Percentiles rank a stretch among this genome's conserved stretches.
These are phyloP conservation scores for Hypoxylon intermedium DNA, from an alignment of 495 filamentous ascomycete genomes.

Conservation along the genomic window DNA sequence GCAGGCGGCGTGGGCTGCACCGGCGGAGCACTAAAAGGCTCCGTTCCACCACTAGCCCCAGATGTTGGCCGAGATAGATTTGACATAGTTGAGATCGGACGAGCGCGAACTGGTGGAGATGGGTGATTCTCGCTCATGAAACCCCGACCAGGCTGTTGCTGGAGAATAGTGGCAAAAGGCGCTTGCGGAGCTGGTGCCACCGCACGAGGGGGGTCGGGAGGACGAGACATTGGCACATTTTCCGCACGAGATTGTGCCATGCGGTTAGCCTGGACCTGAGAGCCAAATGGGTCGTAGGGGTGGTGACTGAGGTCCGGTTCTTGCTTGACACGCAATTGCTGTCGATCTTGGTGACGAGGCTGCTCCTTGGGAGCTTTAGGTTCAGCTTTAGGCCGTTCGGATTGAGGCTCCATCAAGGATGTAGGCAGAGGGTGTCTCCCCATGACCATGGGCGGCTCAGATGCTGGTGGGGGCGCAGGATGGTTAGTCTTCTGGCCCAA, in stretches of 20 bases:
- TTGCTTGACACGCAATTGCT: constrained; percentile 52
- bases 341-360: constrained; percentile 39
- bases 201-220: constrained; percentile 50
- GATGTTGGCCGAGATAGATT: constrained; percentile 43
- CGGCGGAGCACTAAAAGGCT: constrained; percentile 47
- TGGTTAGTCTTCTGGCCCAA: constrained; percentile 36
- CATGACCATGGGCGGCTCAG: constrained; percentile 35
- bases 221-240: constrained; percentile 48
- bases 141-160: constrained; percentile 43
- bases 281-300: constrained; percentile 44
- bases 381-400: constrained; percentile 41
- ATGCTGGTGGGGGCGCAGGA: constrained; percentile 27
- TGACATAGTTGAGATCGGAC: constrained; percentile 43
- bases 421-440: constrained; percentile 40
- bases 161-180: constrained; percentile 41
- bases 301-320: constrained; percentile 50
- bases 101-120: constrained; percentile 38
- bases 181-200: constrained; percentile 44
- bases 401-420: constrained; percentile 37
- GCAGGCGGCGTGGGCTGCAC: constrained; percentile 45
- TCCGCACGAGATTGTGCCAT: constrained; percentile 47
- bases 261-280: constrained; percentile 37
- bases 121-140: constrained; percentile 46
- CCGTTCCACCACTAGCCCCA: constrained; percentile 43
- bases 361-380: constrained; percentile 35